A percentile compares a stretch with the other conserved stretches of the same genome.
Evolutionary conservation across 768 basidiomycete species (phyloP).

Genomic region (Mycena maculata): DNA sequence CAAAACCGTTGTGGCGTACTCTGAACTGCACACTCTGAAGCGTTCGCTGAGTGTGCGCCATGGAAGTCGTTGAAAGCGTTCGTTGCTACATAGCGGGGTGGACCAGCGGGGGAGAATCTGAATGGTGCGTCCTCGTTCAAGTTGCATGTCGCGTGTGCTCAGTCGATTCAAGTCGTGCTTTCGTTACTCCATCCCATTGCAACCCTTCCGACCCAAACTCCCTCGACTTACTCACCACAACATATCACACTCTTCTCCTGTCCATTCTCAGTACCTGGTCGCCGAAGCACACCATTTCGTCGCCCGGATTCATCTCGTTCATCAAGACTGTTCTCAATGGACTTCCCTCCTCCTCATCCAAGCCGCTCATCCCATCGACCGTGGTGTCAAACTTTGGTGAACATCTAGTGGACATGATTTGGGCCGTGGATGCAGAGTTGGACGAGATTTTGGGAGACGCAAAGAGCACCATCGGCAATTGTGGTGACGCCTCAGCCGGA

Average conservation of each 20-base stretch:
- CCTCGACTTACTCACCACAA: conserved; percentile 69
- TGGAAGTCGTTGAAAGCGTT: conserved; percentile 72
- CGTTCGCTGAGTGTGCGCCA: too few relatives aligned
- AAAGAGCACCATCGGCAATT: conserved; percentile 53
- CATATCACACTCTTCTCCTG: conserved; percentile 75
- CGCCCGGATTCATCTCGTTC: conserved; percentile 68
- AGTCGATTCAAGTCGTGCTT: conserved; percentile 62
- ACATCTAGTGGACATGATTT: conserved; percentile 80
- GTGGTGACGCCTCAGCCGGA: conserved; percentile 46
- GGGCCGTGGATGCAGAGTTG: conserved; percentile 82
- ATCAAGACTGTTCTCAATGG: conserved; percentile 68
- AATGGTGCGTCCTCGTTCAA: conserved; percentile 61
- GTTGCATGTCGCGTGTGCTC: conserved; percentile 30
- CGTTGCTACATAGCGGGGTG: conserved; percentile 63
- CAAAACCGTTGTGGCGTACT: neutral
- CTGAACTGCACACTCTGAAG: too few relatives aligned
- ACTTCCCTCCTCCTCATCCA: conserved; percentile 80
- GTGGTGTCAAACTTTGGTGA: conserved; percentile 69
- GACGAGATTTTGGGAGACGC: conserved; percentile 76
- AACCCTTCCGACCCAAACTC: conserved; percentile 65
- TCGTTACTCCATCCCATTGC: conserved; percentile 69
- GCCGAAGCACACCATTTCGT: conserved; percentile 57
- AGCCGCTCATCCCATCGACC: conserved; percentile 59
- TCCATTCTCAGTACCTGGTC: conserved; percentile 70
- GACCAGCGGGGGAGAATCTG: conserved; percentile 68